Evolutionary conservation across 2,329 filamentous ascomycete genomes (phyloP).

Genomic region (Monosporascus cannonballus): DNA sequence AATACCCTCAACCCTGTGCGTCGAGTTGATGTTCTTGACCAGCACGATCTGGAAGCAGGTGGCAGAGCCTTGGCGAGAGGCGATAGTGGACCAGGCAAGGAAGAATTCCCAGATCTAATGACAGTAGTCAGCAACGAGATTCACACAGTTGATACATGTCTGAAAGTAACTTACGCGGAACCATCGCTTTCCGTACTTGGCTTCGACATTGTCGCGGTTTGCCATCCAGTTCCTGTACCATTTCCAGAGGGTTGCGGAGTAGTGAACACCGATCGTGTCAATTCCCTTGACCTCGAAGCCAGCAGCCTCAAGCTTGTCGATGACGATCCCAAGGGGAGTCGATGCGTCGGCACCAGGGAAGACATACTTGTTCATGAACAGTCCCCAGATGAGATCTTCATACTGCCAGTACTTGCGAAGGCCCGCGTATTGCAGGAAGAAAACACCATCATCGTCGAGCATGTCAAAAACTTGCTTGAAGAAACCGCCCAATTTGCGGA

Average conservation of each 20-base stretch:
- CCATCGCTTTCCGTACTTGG: conserved; percentile 94
- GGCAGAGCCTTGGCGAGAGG: conserved; percentile 67
- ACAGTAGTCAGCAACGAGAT: conserved; percentile 7
- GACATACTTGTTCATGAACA: conserved; percentile 99
- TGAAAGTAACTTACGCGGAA: conserved; percentile 68
- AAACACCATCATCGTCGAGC: conserved; percentile 92
- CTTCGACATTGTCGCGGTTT: conserved; percentile 86
- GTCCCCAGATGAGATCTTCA: conserved; percentile 94
- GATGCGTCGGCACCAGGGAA: conserved; percentile 97
- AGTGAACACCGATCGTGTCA: conserved; percentile 94
- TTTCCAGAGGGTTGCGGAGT: conserved; percentile 91
- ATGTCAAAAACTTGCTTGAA: conserved; percentile 85
- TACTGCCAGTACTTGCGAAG: conserved; percentile 95
- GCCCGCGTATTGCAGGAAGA: conserved; percentile 94
- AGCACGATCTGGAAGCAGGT: conserved; percentile 75
- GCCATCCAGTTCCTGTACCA: conserved; percentile 99
- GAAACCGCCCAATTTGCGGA: conserved; percentile 79
- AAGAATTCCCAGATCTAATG: conserved; percentile 69
- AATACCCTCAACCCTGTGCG: conserved; percentile 69
- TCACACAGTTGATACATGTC: neutral
- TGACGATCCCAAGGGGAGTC: conserved; percentile 82
- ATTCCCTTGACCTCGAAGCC: conserved; percentile 88
- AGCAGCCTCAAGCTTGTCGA: conserved; percentile 77
- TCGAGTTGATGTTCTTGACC: conserved; percentile 80
- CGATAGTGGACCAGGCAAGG: conserved; percentile 70